Conservation (phyloP, 2,329 filamentous ascomycete genomes). For the Coleophoma cylindrospora region DNA sequence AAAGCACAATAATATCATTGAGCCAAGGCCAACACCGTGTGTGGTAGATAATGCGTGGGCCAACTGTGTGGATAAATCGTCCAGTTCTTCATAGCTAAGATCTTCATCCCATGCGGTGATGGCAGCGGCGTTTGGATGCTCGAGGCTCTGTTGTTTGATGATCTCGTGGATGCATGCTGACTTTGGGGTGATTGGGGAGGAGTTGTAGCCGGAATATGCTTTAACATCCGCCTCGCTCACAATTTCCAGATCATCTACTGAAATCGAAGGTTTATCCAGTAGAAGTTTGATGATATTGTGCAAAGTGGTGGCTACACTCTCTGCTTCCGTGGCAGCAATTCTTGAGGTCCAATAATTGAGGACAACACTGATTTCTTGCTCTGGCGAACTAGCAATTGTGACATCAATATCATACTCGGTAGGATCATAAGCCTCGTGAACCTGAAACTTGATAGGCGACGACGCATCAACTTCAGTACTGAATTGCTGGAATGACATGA, state of each 20-base stretch:
- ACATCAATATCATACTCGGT: slow-evolving; percentile 2
- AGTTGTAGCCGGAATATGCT: background rate
- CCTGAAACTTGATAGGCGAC: background rate
- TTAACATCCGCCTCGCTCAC: background rate
- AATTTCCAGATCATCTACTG: background rate
- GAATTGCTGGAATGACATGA: background rate
- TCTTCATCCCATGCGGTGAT: slow-evolving; percentile 8
- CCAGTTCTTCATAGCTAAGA: slow-evolving; percentile 6
- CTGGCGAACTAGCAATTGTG: background rate
- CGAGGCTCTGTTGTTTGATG: background rate
- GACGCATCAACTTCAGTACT: background rate
- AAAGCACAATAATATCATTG: slow-evolving; percentile 6
- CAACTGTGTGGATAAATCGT: slow-evolving; percentile 1
- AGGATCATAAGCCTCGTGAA: background rate
- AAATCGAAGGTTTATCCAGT: background rate
- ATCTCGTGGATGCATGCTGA: slow-evolving; percentile 5
- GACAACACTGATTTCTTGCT: background rate
- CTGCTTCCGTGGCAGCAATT: background rate
- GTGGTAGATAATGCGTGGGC: slow-evolving; percentile 1
- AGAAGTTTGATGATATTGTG: background rate
- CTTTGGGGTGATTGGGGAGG: background rate
- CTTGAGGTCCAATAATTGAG: background rate
- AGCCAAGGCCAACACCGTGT: slow-evolving; percentile 2
- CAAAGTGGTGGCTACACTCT: slow-evolving; percentile 3
- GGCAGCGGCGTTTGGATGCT: slow-evolving; percentile 3